Evolutionary conservation across 305 asterid genomes (phyloP), one percentile per base, ranked within the genome.

Genomic region (Nicotiana rustica): DNA sequence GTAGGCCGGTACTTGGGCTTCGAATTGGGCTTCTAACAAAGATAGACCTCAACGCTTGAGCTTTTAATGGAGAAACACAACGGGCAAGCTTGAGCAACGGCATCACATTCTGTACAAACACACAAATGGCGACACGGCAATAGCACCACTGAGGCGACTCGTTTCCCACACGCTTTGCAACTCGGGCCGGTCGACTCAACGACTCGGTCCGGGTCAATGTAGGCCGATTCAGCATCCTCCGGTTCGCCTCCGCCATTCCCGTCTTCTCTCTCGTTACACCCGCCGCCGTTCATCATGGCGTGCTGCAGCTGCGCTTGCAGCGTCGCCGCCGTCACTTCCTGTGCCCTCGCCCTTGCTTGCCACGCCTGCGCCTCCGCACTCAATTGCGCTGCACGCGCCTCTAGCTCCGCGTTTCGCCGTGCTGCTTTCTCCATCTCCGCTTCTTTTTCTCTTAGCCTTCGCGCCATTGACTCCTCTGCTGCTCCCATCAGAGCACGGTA

Each of bases 291-390:
- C 10, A 60, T 65, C 65, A 81, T 75, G 2, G 80, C 82, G 19
- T 77, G 80, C 7, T 59, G 82, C 4, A 85, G 75, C 75, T 81
- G 83, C 2, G 83, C 67, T 70, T 88, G 91, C 17, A 89, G 86
- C 12, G 87, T 41, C 9, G 89, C 88, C 21, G 88, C 90, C 69
- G 86, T 75, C 1, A 64, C 64, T 67, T 88, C 92, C 56, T 88
- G 91, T 76, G 79, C 76, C 79, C 88, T 77, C 1, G 89, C 90
- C 33, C 88, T 80, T 1, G 83, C 90, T 61, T 86, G 89, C 87
- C 87, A 89, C n/a, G 86, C 89, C 44, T 89, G 91, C 2, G 88
- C 85, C 79, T 86, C 88, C 21, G 84, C 80, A 80, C 65, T 83
- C n/a, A 89, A 79, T 36, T 88, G 89, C 1, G 79, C 86, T 19